Base-by-base conservation (phyloP, 75 land plant genomes). In the Selaginella tamariscina region DNA sequence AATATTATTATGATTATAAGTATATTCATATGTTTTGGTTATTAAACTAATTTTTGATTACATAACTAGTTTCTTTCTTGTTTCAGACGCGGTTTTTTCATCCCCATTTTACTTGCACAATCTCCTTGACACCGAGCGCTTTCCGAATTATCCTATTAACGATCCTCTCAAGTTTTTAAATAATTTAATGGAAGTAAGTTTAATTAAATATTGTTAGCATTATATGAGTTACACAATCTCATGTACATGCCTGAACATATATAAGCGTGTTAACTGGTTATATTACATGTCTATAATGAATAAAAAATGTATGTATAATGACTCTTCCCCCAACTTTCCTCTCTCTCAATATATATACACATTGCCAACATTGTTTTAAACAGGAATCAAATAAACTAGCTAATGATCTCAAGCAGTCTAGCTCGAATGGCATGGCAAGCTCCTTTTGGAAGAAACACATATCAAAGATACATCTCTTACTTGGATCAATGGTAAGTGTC, bases 21-120 rank as follows among this genome's bases (percentile, higher is more conserved):
- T n/a, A n/a, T n/a, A n/a, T n/a, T n/a, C n/a, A n/a, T n/a, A n/a
- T n/a, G n/a, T n/a, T n/a, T 5, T 15, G 49, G 11, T 39, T 39
- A 5, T 39, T 39, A 39, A 5, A 5, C 49, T 39, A 5, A 5
- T 15, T 39, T 39, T 39, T 15, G 15, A 5, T 39, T 39, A 5
- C 15, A 39, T 39, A 5, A 39, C 5, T 39, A 5, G 5, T 5
- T 15, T 39, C 49, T 39, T 5, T 5, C 15, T 5, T 39, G 15
- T 39, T 64, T 71, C 81, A 80, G 82, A 78, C 28, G 65, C 81
- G 24, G 72, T 70, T 27, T 80, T 78, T 66, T 33, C 66, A 21
- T 72, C 76, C n/a, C 82, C 82, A 49, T 80, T 80, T 69, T 80
- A 80, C 29, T 29, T 80, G 21, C 72, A 80, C 26, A 78, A 80